Percentiles rank a stretch among this genome's conserved stretches.
Evolutionary conservation across 768 basidiomycete species (phyloP).

Genomic region (Panus rudis): DNA sequence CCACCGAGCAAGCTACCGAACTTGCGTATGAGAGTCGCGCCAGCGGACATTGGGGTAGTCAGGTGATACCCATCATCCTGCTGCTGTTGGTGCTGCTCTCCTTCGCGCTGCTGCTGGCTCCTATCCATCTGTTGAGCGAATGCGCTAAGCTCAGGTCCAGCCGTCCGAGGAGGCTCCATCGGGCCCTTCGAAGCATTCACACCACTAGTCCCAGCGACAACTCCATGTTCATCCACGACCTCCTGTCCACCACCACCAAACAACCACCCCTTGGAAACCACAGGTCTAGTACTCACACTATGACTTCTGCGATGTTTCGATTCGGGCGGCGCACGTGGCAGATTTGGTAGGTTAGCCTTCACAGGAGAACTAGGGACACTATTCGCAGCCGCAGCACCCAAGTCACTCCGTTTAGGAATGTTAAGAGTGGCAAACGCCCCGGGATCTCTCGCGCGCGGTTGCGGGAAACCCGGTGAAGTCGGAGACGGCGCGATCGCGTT

Average conservation of each 20-base stretch:
- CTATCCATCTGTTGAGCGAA: slow-evolving; percentile 38
- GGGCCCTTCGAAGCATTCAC: slow-evolving; percentile 16
- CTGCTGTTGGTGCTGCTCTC: slow-evolving; percentile 23
- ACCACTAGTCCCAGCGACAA: too few relatives aligned
- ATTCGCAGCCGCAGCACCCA: slow-evolving; percentile 5
- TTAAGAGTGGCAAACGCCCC: slow-evolving; percentile 47
- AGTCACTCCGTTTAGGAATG: slow-evolving; percentile 28
- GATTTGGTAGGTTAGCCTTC: slow-evolving; percentile 21
- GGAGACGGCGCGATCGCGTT: slow-evolving; percentile 46
- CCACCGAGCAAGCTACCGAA: slow-evolving; percentile 62
- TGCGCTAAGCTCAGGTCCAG: slow-evolving; percentile 53
- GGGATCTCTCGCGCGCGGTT: slow-evolving; percentile 60
- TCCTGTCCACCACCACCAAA: slow-evolving; percentile 37
- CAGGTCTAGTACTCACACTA: slow-evolving; percentile 73
- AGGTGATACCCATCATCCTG: slow-evolving; percentile 24
- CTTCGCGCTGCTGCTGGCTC: slow-evolving; percentile 25
- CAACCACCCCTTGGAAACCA: slow-evolving; percentile 48
- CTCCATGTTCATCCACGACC: slow-evolving; percentile 37
- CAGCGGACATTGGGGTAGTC: slow-evolving; percentile 37
- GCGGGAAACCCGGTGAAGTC: slow-evolving; percentile 43
- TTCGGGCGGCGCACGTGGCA: slow-evolving; percentile 68
- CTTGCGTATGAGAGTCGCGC: slow-evolving; percentile 69
- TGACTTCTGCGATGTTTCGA: slow-evolving; percentile 79
- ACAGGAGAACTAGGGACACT: slow-evolving; percentile 19
- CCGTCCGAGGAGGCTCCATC: slow-evolving; percentile 46